Evolutionary conservation across 2,329 filamentous ascomycete species (phyloP), one percentile per base, ranked within the genome.

Genomic region (Curvularia eragrostidis): DNA sequence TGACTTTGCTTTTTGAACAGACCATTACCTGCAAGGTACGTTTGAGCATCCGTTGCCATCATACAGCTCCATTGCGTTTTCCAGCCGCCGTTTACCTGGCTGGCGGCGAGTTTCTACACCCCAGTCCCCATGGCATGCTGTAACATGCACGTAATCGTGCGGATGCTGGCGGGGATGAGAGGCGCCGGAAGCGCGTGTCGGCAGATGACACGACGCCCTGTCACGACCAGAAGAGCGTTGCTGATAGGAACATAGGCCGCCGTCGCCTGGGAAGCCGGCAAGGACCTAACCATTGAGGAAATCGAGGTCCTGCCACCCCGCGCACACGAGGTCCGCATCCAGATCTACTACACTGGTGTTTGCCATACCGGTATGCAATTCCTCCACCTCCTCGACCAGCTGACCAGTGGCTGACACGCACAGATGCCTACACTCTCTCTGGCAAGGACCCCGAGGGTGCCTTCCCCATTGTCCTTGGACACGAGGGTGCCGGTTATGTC

Each of bases 301-400:
- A 84, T 99, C 72, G 93, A 98, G 82, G 95, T 99, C 66, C 87
- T 85, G 52, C 90, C 94, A 63, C 95, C 95, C 59, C 88, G 85
- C 80, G 93, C 94, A 61, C 87, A 96, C 81, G 95, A 99, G 83
- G 95, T 99, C 75, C 91, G 95, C 72, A 97, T 99, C 76, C 83
- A 98, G 84, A 91, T 98, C 77, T 89, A 94, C 84, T 96, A 97
- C 84, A 99, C 95, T 52, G 95, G 95, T 80, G 95, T 99, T 77
- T 99, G 95, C 84, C 95, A 99, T 83, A 99, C 94, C 77, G 91
- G 91, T 95, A 81, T 39, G 73, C 67, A 36, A n/a, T 7, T 15
- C 24, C 15, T 42, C 26, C 2, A 8, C 24, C 24, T 21, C n/a
- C 8, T 13, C 23, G 13, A 9, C 15, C 44, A 7, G 19, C 26